Base-by-base conservation (phyloP, 208 protist species). In the Leishmania tarentolae region DNA sequence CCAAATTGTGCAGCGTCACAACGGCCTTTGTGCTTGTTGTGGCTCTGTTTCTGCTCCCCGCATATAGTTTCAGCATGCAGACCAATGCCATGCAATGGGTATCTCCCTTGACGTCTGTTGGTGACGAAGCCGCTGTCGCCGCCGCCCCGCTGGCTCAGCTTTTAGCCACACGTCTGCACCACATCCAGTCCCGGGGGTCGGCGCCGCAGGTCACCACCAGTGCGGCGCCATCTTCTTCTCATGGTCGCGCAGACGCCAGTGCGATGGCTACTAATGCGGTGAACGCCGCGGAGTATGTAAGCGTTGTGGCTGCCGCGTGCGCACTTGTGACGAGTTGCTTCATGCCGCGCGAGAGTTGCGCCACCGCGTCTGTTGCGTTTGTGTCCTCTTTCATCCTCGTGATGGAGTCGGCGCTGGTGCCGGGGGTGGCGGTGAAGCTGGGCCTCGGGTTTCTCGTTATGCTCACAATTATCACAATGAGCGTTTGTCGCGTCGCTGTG, bases 61-160 rank as follows among this genome's bases (percentile, higher is more conserved):
- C 89, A 15, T 94, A 88, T 79, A 90, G 85, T 71, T 94, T 96
- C 81, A 80, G 75, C 71, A 89, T 86, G 74, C 83, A 87, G 47
- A 86, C 82, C 9, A 82, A 78, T 47, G 76, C 77, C 3, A 46
- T 52, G 70, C 79, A 75, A 68, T 83, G 79, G 84, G 72, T 35
- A 17, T 57, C 28, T 71, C 78, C 77, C 15, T 57, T 83, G 78
- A 57, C 59, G 28, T 40, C 63, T 21, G 46, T 61, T 56, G 24
- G 40, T 52, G 37, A 46, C 52, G 31, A 59, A 11, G 40, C 74
- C 17, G 37, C 75, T n/a, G 75, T 73, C 52, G 68, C 77, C 9
- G 70, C 83, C 37, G 83, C 82, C 3, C 81, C 86, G 44, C 83
- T 86, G 47, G 80, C 75, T 50, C 81, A 88, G 81, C 59, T 87